These are phyloP conservation scores for Blastobotrys arbuscula DNA, from an alignment of 1,139 yeast genomes.

Conservation along the genomic window DNA sequence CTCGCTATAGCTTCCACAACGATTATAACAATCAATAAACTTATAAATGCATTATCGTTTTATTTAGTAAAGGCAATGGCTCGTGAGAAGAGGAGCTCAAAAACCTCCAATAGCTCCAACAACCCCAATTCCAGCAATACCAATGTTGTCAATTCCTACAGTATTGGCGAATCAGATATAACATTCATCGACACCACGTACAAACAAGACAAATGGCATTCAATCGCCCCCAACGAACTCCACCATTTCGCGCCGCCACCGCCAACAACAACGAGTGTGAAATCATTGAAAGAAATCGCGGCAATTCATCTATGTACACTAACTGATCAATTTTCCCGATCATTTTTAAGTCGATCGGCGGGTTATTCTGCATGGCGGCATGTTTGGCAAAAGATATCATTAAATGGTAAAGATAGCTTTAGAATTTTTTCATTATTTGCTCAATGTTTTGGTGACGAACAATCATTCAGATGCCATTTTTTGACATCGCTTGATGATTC, in stretches of 20 bases:
- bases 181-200: constrained; percentile 11
- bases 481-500: background rate
- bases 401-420: constrained; percentile 25
- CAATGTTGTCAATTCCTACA: too few species aligned
- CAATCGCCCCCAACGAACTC: background rate
- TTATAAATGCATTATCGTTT: too few species aligned
- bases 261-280: background rate
- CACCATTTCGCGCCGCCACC: background rate
- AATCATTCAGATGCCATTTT: constrained; percentile 21
- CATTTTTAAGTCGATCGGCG: background rate
- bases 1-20: too few species aligned
- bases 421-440: constrained; percentile 23
- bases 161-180: constrained; percentile 6
- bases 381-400: constrained; percentile 25
- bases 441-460: constrained; percentile 18
- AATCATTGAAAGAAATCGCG: background rate
- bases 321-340: background rate
- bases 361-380: constrained; percentile 18
- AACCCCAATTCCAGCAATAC: too few species aligned
- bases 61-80: too few species aligned
- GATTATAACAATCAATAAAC: too few species aligned
- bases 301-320: background rate
- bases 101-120: too few species aligned
- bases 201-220: constrained; percentile 10
- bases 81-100: too few species aligned